Conservation (phyloP, 73 alveolate species). For the Urostyla sp. region DNA sequence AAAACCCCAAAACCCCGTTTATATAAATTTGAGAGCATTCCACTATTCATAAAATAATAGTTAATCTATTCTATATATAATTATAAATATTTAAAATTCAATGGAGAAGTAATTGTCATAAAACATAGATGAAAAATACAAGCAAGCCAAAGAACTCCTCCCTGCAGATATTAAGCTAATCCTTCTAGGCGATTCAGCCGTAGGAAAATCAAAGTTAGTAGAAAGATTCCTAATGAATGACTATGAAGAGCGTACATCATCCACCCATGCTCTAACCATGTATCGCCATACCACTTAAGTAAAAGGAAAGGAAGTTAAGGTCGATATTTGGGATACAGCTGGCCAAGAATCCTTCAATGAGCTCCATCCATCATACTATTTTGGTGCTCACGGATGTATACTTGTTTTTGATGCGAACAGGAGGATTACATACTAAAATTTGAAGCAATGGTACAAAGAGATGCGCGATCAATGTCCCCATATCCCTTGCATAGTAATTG, state of each 20-base stretch:
- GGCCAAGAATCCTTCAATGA: constrained; percentile 94
- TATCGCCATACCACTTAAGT: constrained; percentile 51
- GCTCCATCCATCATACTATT: constrained; percentile 92
- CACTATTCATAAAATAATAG: too few species aligned
- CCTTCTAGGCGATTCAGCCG: constrained; percentile 98
- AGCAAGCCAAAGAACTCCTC: constrained; percentile 71
- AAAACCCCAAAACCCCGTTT: not conserved
- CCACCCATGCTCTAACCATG: constrained; percentile 84
- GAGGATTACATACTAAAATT: constrained; percentile 89
- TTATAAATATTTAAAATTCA: not conserved
- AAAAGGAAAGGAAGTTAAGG: constrained; percentile 53
- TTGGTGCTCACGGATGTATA: constrained; percentile 92
- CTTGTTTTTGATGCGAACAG: constrained; percentile 96
- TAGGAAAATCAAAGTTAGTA: constrained; percentile 96
- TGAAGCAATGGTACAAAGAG: constrained; percentile 93
- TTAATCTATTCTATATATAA: constrained; percentile 34
- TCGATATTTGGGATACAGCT: constrained; percentile 92
- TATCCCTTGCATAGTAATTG: constrained; percentile 92
- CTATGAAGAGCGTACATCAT: constrained; percentile 88
- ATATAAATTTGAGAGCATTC: not conserved
- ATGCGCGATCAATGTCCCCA: constrained; percentile 92
- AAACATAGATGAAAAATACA: constrained; percentile 44
- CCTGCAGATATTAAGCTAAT: constrained; percentile 95
- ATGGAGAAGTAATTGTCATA: not conserved
- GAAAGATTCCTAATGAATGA: constrained; percentile 85